Evolutionary conservation across 2,329 filamentous ascomycete genomes (phyloP), one percentile per base, ranked within the genome.

Genomic region (Truncatella angustata): DNA sequence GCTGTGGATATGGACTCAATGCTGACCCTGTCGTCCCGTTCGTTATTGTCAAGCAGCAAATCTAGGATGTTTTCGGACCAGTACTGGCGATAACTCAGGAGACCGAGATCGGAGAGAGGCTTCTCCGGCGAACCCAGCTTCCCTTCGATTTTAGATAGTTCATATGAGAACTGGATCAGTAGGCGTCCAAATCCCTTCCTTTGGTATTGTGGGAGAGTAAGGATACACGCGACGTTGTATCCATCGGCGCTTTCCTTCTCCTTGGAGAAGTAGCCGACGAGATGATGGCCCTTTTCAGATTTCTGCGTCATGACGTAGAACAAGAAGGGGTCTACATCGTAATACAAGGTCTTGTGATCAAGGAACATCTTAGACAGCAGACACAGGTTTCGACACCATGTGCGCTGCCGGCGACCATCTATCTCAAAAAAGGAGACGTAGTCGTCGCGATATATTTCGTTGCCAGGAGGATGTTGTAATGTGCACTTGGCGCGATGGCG

Each of bases 261-360:
- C 68, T 99, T 99, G 51, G 90, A 96, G 70, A 99, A 99, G 67
- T 97, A 99, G n/a, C 94, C 94, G n/a, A 99, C 90, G 46, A 99
- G 82, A 65, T 97, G 94, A 63, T 88, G 94, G 12, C 94, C 94
- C 62, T 91, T 87, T 46, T 96, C 91, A 58, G 92, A 90, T 60
- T 89, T 85, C 36, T 86, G 87, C 23, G 90, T 90, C 93, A 99
- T 97, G 69, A 96, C 93, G 72, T 99, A 99, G 75, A 99, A 99
- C 32, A 99, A 74, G 67, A 99, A 99, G 0, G 94, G 94, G 58
- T 99, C 94, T n/a, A 99, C 94, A 63, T 99, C 94, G 74, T 99
- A 99, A 76, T 97, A 99, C 6, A 99, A 84, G 4, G 94, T 97
- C 72, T 99, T 99, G 70, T 97, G 95, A 59, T 79, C 94, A 34